phyloP scores from a whole-genome alignment of 306 rosid species.

The Sphenostylis stenocarpa region DNA sequence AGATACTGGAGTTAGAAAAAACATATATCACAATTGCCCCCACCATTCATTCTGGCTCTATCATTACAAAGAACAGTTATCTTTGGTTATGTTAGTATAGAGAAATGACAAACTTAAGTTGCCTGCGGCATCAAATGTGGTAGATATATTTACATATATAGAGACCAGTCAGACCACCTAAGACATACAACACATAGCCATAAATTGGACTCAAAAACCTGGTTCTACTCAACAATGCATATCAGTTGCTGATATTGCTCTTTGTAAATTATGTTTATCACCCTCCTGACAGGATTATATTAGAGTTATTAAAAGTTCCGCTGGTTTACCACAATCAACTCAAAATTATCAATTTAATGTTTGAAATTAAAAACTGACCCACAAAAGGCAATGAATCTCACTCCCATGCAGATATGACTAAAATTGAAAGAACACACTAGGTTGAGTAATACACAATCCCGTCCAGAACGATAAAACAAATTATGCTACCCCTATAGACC shows the following conservation, averaged over 20 bases:
- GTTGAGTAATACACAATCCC: conserved; percentile 24
- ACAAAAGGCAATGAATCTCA: neutral
- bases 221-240: neutral
- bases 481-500: conserved; percentile 20
- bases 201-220: neutral
- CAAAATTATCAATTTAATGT: conserved; percentile 7
- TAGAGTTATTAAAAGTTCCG: conserved; percentile 12
- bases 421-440: neutral
- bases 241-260: neutral
- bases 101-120: conserved; percentile 1
- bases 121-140: neutral
- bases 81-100: conserved; percentile 2
- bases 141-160: neutral
- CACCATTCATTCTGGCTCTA: neutral
- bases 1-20: neutral
- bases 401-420: conserved; percentile 18
- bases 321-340: conserved; percentile 25
- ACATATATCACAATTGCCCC: neutral
- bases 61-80: conserved; percentile 6
- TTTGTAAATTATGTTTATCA: neutral
- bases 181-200: conserved; percentile 10
- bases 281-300: neutral
- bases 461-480: neutral
- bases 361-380: conserved; percentile 23
- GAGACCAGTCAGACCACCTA: neutral